Percentiles rank a stretch among this genome's conserved stretches.
Evolutionary conservation across 257 asterid genomes (phyloP).

Genomic region (Voacanga thouarsii): DNA sequence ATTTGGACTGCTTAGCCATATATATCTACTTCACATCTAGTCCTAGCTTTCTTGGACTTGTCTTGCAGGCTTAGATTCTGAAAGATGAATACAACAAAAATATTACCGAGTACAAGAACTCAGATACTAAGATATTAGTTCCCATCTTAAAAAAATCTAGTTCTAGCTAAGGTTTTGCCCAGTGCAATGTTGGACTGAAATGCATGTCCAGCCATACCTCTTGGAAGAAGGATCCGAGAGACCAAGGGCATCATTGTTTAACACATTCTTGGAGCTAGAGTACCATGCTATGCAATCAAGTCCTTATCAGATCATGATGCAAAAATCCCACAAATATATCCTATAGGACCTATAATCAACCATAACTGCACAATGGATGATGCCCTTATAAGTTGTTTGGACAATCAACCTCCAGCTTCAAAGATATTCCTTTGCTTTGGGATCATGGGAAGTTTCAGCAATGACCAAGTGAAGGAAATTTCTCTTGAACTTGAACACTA

Average conservation of each 20-base stretch:
- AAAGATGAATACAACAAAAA: conserved; percentile 17
- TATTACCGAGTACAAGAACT: conserved; percentile 13
- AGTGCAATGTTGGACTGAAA: conserved; percentile 13
- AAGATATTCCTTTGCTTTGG: conserved; percentile 27
- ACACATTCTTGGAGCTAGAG: conserved; percentile 33
- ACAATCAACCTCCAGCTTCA: conserved; percentile 21
- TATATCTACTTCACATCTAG: conserved; percentile 43
- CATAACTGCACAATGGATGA: conserved; percentile 5
- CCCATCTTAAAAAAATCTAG: conserved; percentile 14
- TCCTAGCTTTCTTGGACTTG: conserved; percentile 38
- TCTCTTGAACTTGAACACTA: conserved; percentile 18
- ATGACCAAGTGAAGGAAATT: conserved; percentile 22
- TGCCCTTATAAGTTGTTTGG: conserved; percentile 17
- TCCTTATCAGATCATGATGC: conserved; percentile 3
- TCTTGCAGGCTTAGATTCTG: conserved; percentile 19
- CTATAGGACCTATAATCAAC: conserved; percentile 27
- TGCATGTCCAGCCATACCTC: background rate
- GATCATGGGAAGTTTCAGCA: conserved; percentile 21
- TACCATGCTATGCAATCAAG: conserved; percentile 2
- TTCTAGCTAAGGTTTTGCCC: conserved; percentile 26
- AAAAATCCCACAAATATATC: conserved; percentile 19
- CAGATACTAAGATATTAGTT: conserved; percentile 15
- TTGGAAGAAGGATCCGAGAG: conserved; percentile 13
- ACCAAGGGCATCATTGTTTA: conserved; percentile 25
- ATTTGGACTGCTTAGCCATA: conserved; percentile 37